Percentiles rank a stretch among this genome's conserved stretches.
Conservation (phyloP, 768 basidiomycete species). For the Amanita phalloides region DNA sequence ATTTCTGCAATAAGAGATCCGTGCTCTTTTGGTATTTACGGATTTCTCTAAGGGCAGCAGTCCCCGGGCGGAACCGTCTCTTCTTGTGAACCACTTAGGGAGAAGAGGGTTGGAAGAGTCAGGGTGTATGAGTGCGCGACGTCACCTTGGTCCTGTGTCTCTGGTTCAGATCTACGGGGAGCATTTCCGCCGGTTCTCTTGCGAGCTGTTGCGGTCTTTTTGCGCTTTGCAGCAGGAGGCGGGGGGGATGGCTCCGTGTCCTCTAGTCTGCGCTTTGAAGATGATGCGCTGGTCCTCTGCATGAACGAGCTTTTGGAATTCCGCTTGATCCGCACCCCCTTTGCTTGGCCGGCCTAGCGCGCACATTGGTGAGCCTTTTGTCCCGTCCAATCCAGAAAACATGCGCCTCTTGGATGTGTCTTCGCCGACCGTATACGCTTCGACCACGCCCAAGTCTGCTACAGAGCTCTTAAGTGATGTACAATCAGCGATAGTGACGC, state of each 20-base stretch:
- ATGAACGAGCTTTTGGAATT: slow-evolving; percentile 23
- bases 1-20: slow-evolving; percentile 75
- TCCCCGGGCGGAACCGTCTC: slow-evolving; percentile 79
- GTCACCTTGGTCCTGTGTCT: slow-evolving; percentile 9
- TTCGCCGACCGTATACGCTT: no score
- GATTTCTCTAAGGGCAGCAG: slow-evolving; percentile 84
- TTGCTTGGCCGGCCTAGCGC: no score
- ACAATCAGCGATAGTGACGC: no score
- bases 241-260: slow-evolving; percentile 31
- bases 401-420: no score
- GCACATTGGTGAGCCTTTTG: no score
- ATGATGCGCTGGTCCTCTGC: slow-evolving; percentile 37
- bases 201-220: slow-evolving; percentile 56
- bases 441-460: no score
- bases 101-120: not conserved
- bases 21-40: slow-evolving; percentile 92
- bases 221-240: slow-evolving; percentile 38
- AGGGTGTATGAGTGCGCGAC: not conserved
- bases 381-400: no score
- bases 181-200: slow-evolving; percentile 72
- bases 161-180: slow-evolving; percentile 26
- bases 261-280: slow-evolving; percentile 38
- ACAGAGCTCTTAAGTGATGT: no score
- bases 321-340: no score
- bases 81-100: slow-evolving; percentile 30